These are phyloP conservation scores for Pseudonitzschia multiseries DNA, from an alignment of 108 stramenopile genomes.

Conservation along the genomic window DNA sequence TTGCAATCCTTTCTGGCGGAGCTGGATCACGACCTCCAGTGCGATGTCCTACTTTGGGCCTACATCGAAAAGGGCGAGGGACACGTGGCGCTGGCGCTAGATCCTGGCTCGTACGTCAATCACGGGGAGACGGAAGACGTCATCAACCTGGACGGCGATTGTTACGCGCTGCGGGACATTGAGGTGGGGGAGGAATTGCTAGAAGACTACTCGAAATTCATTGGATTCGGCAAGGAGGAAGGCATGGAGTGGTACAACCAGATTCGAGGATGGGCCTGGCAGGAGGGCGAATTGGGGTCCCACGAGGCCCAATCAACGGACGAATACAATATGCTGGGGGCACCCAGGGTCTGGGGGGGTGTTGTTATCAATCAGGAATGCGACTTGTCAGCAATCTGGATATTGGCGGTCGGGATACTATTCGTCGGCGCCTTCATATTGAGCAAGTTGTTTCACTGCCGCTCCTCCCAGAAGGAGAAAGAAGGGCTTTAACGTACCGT, in stretches of 20 bases:
- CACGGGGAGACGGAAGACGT: conserved; percentile 4
- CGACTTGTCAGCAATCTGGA: background rate
- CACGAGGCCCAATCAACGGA: background rate
- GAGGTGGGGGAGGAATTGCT: conserved; percentile 4
- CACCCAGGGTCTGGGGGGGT: background rate
- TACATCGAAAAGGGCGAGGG: conserved; percentile 9
- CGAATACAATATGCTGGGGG: background rate
- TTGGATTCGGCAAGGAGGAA: conserved; percentile 4
- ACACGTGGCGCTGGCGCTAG: conserved; percentile 2
- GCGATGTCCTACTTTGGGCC: background rate
- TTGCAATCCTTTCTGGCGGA: background rate
- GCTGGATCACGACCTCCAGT: conserved; percentile 13
- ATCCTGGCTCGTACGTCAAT: conserved; percentile 9
- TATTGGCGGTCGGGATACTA: background rate
- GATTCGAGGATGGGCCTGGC: background rate
- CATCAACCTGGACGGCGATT: conserved; percentile 3
- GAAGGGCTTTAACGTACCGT: background rate
- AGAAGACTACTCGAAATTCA: conserved; percentile 7
- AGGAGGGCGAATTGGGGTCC: background rate
- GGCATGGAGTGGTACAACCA: conserved; percentile 5
- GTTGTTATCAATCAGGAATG: background rate
- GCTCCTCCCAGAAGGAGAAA: background rate
- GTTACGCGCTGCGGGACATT: conserved; percentile 6
- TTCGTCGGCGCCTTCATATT: background rate
- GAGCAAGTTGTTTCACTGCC: background rate